Conservation (phyloP, 2,329 filamentous ascomycete genomes). For the Colletotrichum costaricense region DNA sequence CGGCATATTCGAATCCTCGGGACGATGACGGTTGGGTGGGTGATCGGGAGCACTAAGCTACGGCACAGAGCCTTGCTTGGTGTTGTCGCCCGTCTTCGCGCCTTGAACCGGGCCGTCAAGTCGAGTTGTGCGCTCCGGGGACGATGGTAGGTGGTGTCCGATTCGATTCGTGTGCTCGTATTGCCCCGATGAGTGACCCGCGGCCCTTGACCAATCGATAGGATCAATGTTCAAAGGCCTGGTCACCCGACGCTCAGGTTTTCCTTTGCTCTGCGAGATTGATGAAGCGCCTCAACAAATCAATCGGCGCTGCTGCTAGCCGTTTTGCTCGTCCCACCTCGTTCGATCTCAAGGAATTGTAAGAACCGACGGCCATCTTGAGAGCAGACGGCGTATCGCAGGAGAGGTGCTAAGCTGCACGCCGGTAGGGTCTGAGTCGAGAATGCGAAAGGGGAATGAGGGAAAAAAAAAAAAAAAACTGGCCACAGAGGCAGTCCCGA, state of each 20-base stretch:
- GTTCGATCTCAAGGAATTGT: conserved; percentile 14
- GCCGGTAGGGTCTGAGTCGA: background rate
- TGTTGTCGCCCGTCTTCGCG: background rate
- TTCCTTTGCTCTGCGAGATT: conserved; percentile 6
- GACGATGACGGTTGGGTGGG: conserved; percentile 15
- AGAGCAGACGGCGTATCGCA: conserved; percentile 9
- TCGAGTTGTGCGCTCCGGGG: conserved; percentile 1
- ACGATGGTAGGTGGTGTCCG: conserved; percentile 3
- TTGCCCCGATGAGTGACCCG: background rate
- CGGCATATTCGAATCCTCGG: background rate
- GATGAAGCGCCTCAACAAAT: background rate
- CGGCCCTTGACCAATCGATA: background rate
- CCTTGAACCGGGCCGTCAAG: background rate
- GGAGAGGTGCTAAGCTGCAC: background rate
- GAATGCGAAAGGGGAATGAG: background rate
- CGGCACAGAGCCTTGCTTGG: background rate
- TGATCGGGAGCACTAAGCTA: conserved; percentile 23
- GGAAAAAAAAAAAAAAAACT: background rate
- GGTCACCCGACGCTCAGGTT: conserved; percentile 17
- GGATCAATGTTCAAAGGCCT: background rate
- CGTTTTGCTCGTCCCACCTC: conserved; percentile 3
- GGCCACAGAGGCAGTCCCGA: background rate
- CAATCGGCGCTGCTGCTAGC: conserved; percentile 18
- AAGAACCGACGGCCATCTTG: conserved; percentile 3
- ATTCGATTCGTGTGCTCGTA: conserved; percentile 18